These are phyloP conservation scores for Pulicaria dysenterica DNA, from an alignment of 129 eudicot species.

Conservation along the genomic window DNA sequence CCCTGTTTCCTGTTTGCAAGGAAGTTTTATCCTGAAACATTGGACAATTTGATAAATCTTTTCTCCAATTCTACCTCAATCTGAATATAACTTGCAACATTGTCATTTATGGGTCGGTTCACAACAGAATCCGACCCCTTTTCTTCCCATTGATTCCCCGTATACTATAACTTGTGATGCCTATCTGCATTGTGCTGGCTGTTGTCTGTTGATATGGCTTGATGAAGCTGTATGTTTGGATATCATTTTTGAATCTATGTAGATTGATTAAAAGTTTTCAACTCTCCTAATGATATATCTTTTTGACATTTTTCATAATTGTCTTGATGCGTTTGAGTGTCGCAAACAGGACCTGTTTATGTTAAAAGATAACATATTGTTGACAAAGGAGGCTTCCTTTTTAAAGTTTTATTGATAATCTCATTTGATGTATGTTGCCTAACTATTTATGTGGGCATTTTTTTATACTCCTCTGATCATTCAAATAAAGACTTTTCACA, in stretches of 20 bases:
- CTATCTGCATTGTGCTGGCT: slow-evolving; percentile 1
- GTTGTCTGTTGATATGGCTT: slow-evolving; percentile 9
- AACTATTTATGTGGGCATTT: no score
- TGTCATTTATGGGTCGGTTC: slow-evolving; percentile 38
- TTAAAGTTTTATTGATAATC: no score
- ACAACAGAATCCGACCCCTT: slow-evolving; percentile 34
- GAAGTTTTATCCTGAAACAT: slow-evolving; percentile 56
- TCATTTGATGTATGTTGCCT: no score
- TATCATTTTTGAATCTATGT: slow-evolving; percentile 23
- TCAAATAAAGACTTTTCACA: no score
- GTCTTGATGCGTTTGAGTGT: no score
- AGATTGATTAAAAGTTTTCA: slow-evolving; percentile 12
- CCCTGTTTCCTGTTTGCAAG: slow-evolving; percentile 68
- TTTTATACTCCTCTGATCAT: no score
- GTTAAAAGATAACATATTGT: no score
- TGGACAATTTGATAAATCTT: slow-evolving; percentile 49
- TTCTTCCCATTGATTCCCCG: slow-evolving; percentile 19
- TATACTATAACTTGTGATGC: slow-evolving; percentile 34
- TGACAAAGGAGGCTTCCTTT: no score
- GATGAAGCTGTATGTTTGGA: slow-evolving; percentile 26
- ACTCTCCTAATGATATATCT: background rate
- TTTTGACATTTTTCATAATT: no score
- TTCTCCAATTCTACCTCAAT: slow-evolving; percentile 52
- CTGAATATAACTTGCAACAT: slow-evolving; percentile 14
- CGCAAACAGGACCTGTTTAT: background rate